A percentile compares a stretch with the other conserved stretches of the same genome.
Conservation (phyloP, 2,329 filamentous ascomycete genomes). For the Xylaria sp. region DNA sequence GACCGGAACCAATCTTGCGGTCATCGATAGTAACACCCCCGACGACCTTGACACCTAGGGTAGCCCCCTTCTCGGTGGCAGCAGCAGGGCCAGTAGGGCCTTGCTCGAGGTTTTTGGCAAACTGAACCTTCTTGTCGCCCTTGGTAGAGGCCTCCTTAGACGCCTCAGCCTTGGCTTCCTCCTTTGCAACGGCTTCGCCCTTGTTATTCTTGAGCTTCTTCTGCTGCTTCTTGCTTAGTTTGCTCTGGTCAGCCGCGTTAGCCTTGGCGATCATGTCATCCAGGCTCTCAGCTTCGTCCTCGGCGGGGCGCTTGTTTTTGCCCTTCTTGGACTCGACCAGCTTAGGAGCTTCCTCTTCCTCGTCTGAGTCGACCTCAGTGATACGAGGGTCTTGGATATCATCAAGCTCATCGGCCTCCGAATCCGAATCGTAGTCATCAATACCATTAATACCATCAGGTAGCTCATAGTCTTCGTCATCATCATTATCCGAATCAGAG, state of each 20-base stretch:
- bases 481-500: slow-evolving; percentile 69
- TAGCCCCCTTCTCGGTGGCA: slow-evolving; percentile 61
- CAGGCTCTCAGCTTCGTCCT: slow-evolving; percentile 74
- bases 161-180: slow-evolving; percentile 68
- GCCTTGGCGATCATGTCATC: slow-evolving; percentile 88
- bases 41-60: slow-evolving; percentile 79
- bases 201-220: slow-evolving; percentile 99
- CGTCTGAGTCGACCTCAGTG: slow-evolving; percentile 83
- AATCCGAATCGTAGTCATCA: slow-evolving; percentile 71
- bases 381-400: slow-evolving; percentile 82
- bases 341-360: slow-evolving; percentile 77
- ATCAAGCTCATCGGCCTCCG: slow-evolving; percentile 81
- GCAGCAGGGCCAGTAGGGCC: slow-evolving; percentile 81
- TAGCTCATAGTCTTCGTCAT: slow-evolving; percentile 82
- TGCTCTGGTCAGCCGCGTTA: slow-evolving; percentile 71
- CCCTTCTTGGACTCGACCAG: slow-evolving; percentile 71
- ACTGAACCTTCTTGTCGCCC: slow-evolving; percentile 95
- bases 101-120: slow-evolving; percentile 98
- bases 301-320: slow-evolving; percentile 95
- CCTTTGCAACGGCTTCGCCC: slow-evolving; percentile 80
- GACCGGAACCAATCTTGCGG: slow-evolving; percentile 89
- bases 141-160: slow-evolving; percentile 60
- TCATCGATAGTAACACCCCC: slow-evolving; percentile 94
- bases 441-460: slow-evolving; percentile 84
- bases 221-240: slow-evolving; percentile 93